These are phyloP conservation scores for Ceratocystis albifundus DNA, from an alignment of 2,329 filamentous ascomycete species.

Conservation along the genomic window DNA sequence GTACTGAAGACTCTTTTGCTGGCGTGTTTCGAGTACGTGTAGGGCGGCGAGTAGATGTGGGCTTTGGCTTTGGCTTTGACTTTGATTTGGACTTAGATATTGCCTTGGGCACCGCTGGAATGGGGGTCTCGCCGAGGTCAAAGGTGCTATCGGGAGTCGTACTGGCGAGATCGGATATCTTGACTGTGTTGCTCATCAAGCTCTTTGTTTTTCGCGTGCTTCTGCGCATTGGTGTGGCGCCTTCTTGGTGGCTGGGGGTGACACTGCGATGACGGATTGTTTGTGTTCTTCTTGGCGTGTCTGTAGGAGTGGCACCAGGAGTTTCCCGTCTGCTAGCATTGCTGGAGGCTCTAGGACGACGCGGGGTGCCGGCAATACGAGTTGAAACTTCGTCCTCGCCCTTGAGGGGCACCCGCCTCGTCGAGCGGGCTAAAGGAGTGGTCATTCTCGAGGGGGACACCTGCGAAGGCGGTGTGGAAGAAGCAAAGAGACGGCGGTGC, in stretches of 20 bases:
- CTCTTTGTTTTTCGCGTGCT: neutral
- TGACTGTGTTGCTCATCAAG: conserved; percentile 5
- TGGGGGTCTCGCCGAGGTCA: conserved; percentile 13
- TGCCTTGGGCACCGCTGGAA: conserved; percentile 4
- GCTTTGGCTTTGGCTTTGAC: no score
- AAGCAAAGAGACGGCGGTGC: conserved; percentile 35
- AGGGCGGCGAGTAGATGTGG: conserved; percentile 10
- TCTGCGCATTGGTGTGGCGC: neutral
- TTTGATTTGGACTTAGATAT: no score
- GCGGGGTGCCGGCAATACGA: conserved; percentile 16
- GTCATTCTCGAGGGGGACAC: neutral
- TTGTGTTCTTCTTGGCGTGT: neutral
- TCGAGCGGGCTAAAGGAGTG: conserved; percentile 3
- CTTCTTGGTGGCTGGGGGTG: neutral
- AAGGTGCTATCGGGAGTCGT: conserved; percentile 18
- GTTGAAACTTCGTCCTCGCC: conserved; percentile 18
- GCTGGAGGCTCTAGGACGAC: conserved; percentile 9
- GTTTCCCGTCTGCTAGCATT: neutral
- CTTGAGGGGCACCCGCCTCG: conserved; percentile 19
- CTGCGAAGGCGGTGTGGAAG: conserved; percentile 29
- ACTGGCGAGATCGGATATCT: conserved; percentile 22
- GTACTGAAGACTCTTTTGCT: neutral
- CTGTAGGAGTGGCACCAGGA: neutral
- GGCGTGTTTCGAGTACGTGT: conserved; percentile 1
- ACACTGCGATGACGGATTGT: conserved; percentile 5